Conservation (phyloP, 176 grass and related monocot species). For the Avena atlantica region DNA sequence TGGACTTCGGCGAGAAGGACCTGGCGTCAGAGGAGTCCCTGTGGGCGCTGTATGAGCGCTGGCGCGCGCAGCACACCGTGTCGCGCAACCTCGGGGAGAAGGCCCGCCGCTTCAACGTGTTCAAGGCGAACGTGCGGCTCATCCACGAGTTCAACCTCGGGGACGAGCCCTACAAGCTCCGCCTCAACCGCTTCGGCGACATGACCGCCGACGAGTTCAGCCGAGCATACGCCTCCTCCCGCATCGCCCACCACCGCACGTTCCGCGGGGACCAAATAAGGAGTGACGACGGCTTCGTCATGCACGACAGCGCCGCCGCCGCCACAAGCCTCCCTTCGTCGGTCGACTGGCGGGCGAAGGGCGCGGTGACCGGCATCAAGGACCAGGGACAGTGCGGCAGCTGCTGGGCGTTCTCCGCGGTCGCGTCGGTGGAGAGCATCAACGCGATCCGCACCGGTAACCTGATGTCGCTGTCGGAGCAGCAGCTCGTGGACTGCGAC, state of each 20-base stretch:
- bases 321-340: constrained; percentile 40
- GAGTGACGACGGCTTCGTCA: constrained; percentile 20
- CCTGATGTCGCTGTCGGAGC: constrained; percentile 64
- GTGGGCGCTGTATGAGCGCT: constrained; percentile 74
- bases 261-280: constrained; percentile 33
- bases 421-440: constrained; percentile 70
- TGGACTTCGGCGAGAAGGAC: constrained; percentile 54
- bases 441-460: constrained; percentile 60
- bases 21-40: constrained; percentile 69
- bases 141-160: constrained; percentile 74
- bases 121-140: constrained; percentile 71
- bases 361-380: constrained; percentile 66
- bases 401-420: constrained; percentile 75
- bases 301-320: constrained; percentile 35
- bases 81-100: constrained; percentile 67
- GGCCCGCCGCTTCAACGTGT: constrained; percentile 72
- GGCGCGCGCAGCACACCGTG: constrained; percentile 62
- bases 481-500: constrained; percentile 77
- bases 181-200: constrained; percentile 83
- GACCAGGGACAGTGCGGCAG: constrained; percentile 84
- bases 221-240: constrained; percentile 55
- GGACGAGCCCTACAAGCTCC: constrained; percentile 85
- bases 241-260: constrained; percentile 62
- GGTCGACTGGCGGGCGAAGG: constrained; percentile 77
- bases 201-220: constrained; percentile 82